Base-by-base conservation (phyloP, 805 yeast genomes). In the Ogataea trehalophila region DNA sequence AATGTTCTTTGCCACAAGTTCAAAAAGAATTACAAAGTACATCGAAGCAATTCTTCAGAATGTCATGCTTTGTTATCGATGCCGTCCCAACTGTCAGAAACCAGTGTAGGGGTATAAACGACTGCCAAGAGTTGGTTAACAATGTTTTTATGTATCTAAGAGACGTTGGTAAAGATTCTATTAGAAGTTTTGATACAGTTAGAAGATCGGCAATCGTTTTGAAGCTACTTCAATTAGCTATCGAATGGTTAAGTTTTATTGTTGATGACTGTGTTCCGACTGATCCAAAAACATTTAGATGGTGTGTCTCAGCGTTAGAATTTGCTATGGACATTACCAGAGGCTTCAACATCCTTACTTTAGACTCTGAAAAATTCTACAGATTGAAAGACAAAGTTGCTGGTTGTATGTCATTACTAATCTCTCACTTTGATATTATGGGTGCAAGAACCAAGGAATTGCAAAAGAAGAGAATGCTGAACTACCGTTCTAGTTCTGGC, bases 391-490 rank as follows among this genome's bases (percentile, higher is more conserved):
- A 79, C 44, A 89, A 88, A 60, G 96, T 94, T 41, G 95, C 97
- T 1, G 87, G 95, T 1, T 90, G 97, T 67, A 88, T 94, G 90
- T 83, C 97, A 1, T 71, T 94, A 44, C 72, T 94, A 50, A 92
- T 94, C 52, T 88, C 97, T 0, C 98, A 94, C 68, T 94, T 94
- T 61, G 99, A 94, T 68, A 90, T 94, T 44, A 94, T 92, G 97
- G 98, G 98, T 42, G 97, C 97, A 0, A 77, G 98, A 59, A 86
- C 96, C 1, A 84, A 81, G 57, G 88, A 85, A 59, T 74, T 80
- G 11, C 83, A 76, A 58, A 74, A 74, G 63, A 72, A 75, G 56
- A 73, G 77, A 57, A 71, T 79, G 66, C 69, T 75, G 59, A 77
- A 75, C 63, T 75, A 80, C 74, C 52, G 69, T 68, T 78, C 63